A percentile compares a stretch with the other conserved stretches of the same genome.
These are phyloP conservation scores for Boletus huronensis DNA, from an alignment of 768 basidiomycete genomes.

Conservation along the genomic window DNA sequence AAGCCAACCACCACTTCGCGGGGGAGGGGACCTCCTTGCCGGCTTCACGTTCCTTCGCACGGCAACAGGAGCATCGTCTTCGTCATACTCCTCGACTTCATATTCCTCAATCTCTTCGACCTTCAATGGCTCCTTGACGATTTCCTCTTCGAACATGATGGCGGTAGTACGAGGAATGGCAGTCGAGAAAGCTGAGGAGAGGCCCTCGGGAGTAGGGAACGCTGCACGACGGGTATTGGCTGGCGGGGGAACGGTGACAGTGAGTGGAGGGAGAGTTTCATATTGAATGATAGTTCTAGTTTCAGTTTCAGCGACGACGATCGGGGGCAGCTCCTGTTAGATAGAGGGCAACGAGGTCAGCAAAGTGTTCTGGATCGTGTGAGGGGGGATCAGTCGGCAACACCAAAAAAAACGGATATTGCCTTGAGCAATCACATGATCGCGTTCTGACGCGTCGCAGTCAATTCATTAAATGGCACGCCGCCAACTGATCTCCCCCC, in stretches of 20 bases:
- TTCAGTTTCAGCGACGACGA: conserved; percentile 48
- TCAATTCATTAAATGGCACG: conserved; percentile 21
- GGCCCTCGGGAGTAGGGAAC: conserved; percentile 64
- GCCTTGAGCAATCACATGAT: conserved; percentile 32
- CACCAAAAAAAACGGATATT: conserved; percentile 34
- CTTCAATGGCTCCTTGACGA: conserved; percentile 31
- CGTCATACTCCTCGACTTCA: conserved; percentile 40
- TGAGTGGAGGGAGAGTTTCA: conserved; percentile 50
- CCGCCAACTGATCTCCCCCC: conserved; percentile 36
- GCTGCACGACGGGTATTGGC: conserved; percentile 76
- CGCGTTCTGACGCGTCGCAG: conserved; percentile 31
- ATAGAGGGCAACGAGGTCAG: conserved; percentile 33
- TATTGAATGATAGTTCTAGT: conserved; percentile 61
- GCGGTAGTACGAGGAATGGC: conserved; percentile 72
- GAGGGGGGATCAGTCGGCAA: conserved; percentile 38
- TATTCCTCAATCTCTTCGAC: conserved; percentile 39
- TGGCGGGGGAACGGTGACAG: conserved; percentile 69
- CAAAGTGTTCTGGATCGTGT: conserved; percentile 25
- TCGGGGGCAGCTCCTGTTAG: conserved; percentile 41
- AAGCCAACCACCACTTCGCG: conserved; percentile 51
- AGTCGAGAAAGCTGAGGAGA: conserved; percentile 53
- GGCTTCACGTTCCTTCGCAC: conserved; percentile 42
- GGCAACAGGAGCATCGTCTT: conserved; percentile 40
- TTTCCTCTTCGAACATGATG: conserved; percentile 62
- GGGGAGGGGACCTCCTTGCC: conserved; percentile 47